phyloP scores from a whole-genome alignment of 768 basidiomycete genomes.

The Phlebiopsis flavidoalba region DNA sequence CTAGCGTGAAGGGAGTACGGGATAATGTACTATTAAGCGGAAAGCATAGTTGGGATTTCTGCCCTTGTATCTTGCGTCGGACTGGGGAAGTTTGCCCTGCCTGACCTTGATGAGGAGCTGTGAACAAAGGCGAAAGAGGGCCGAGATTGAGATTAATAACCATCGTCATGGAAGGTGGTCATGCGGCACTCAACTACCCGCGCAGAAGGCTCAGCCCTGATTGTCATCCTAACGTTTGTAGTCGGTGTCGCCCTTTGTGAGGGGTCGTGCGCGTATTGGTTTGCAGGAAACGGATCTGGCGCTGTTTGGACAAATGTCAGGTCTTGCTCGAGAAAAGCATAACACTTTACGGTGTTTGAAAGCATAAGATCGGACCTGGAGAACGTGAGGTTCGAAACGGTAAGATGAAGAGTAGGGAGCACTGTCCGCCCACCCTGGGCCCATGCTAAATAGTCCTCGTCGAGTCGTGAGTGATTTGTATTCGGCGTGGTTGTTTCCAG shows the following conservation, averaged over 20 bases:
- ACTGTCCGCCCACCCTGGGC: slow-evolving; percentile 89
- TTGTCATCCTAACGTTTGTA: slow-evolving; percentile 32
- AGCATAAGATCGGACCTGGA: slow-evolving; percentile 78
- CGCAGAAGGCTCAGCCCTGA: slow-evolving; percentile 24
- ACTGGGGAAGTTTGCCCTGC: slow-evolving; percentile 17
- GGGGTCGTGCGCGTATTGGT: slow-evolving; percentile 60
- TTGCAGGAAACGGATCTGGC: slow-evolving; percentile 26
- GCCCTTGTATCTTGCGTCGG: slow-evolving; percentile 47
- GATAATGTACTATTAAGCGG: no score
- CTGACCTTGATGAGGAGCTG: slow-evolving; percentile 15
- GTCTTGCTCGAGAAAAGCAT: slow-evolving; percentile 18
- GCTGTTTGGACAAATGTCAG: slow-evolving; percentile 27
- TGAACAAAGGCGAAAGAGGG: not conserved
- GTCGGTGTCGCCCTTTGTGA: slow-evolving; percentile 56
- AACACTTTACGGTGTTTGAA: slow-evolving; percentile 17
- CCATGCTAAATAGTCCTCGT: slow-evolving; percentile 62
- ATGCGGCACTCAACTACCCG: slow-evolving; percentile 19
- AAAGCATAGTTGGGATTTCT: slow-evolving; percentile 37
- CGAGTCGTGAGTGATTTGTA: slow-evolving; percentile 31
- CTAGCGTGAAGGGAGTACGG: slow-evolving; percentile 44
- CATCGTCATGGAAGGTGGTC: not conserved
- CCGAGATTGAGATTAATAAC: not conserved
- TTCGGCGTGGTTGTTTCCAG: slow-evolving; percentile 24
- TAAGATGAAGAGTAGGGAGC: slow-evolving; percentile 80
- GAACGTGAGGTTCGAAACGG: slow-evolving; percentile 85